Evolutionary conservation across 495 filamentous ascomycete species (phyloP).

Genomic region (Talaromyces stipitatus): DNA sequence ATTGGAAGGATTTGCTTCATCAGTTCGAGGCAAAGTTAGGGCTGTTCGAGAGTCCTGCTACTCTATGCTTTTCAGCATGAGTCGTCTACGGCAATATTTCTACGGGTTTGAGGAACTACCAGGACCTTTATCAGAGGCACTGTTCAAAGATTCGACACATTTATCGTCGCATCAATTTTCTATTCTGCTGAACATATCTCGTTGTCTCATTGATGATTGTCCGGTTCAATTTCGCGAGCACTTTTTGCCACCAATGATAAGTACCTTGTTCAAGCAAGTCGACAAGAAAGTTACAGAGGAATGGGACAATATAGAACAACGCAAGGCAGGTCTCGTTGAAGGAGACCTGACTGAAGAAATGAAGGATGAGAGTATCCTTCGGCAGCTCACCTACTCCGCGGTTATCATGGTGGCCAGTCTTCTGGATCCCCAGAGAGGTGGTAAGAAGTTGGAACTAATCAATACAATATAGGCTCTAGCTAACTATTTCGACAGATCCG

Average conservation of each 20-base stretch:
- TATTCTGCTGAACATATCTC: constrained; percentile 75
- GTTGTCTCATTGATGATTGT: constrained; percentile 84
- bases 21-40: constrained; percentile 78
- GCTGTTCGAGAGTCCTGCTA: constrained; percentile 90
- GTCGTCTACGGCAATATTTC: constrained; percentile 75
- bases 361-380: constrained; percentile 93
- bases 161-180: constrained; percentile 91
- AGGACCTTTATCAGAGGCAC: constrained; percentile 69
- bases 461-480: neutral
- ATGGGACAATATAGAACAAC: constrained; percentile 64
- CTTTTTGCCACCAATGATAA: constrained; percentile 81
- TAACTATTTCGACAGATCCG: constrained; percentile 24
- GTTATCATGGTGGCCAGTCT: constrained; percentile 85
- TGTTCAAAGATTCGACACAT: constrained; percentile 76
- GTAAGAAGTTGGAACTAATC: constrained; percentile 15
- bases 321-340: constrained; percentile 55
- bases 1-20: constrained; percentile 88
- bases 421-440: constrained; percentile 62
- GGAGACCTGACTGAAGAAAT: constrained; percentile 84
- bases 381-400: constrained; percentile 86
- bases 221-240: constrained; percentile 66
- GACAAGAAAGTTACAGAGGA: constrained; percentile 79
- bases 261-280: constrained; percentile 74
- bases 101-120: constrained; percentile 84
- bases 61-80: constrained; percentile 90